A percentile compares a stretch with the other conserved stretches of the same genome.
These are phyloP conservation scores for Colletotrichum coccodes DNA, from an alignment of 2,329 filamentous ascomycete species.

Conservation along the genomic window DNA sequence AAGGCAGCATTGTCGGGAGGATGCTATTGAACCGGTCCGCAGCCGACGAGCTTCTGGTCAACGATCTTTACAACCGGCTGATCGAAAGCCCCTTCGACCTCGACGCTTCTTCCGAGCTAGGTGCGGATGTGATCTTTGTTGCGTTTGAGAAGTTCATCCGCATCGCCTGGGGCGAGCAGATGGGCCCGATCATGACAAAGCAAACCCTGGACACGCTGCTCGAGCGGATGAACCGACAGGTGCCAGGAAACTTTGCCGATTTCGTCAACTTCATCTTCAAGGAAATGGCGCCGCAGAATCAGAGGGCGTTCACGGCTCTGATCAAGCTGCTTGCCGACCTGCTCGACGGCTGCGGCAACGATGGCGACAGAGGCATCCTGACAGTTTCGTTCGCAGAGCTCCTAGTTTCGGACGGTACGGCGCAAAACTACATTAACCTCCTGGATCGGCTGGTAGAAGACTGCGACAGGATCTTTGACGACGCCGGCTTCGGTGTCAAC, in stretches of 20 bases:
- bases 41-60: slow-evolving; percentile 83
- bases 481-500: slow-evolving; percentile 49
- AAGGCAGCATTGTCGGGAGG: slow-evolving; percentile 86
- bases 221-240: slow-evolving; percentile 69
- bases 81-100: slow-evolving; percentile 85
- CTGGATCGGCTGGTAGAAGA: slow-evolving; percentile 91
- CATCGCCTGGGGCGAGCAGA: slow-evolving; percentile 87
- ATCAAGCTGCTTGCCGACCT: slow-evolving; percentile 89
- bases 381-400: slow-evolving; percentile 91
- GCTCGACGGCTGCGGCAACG: slow-evolving; percentile 89
- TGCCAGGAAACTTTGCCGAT: slow-evolving; percentile 78
- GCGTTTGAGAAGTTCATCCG: slow-evolving; percentile 94
- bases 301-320: slow-evolving; percentile 82
- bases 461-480: slow-evolving; percentile 87
- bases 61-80: slow-evolving; percentile 89
- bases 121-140: slow-evolving; percentile 86
- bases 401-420: slow-evolving; percentile 79
- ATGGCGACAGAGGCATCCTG: slow-evolving; percentile 87
- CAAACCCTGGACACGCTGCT: slow-evolving; percentile 81
- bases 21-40: slow-evolving; percentile 75
- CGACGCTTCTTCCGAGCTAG: slow-evolving; percentile 78
- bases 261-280: slow-evolving; percentile 73
- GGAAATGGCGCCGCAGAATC: slow-evolving; percentile 76
- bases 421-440: slow-evolving; percentile 87
- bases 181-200: slow-evolving; percentile 84